A percentile compares a stretch with the other conserved stretches of the same genome.
Conservation (phyloP, 176 grass and related monocot species). For the Aegilops sharonensis region DNA sequence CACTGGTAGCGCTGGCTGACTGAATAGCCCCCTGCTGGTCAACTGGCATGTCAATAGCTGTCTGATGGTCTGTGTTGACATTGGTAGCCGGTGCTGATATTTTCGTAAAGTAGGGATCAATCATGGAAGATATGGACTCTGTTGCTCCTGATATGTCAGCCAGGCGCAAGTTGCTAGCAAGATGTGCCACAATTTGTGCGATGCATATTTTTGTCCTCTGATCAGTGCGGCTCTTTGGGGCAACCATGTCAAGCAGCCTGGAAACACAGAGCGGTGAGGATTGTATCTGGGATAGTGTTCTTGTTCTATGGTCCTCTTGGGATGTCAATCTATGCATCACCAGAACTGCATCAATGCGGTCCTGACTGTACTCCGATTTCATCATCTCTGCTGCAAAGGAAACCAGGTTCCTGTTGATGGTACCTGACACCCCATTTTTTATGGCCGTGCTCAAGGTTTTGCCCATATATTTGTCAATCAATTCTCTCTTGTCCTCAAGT, state of each 20-base stretch:
- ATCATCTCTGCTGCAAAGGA: conserved; percentile 1
- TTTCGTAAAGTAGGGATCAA: neutral
- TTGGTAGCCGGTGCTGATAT: neutral
- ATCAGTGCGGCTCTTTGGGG: neutral
- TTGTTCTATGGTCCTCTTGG: neutral
- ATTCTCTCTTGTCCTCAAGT: neutral
- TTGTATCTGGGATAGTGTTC: neutral
- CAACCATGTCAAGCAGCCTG: neutral
- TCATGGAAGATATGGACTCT: conserved; percentile 2
- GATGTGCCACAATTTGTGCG: neutral
- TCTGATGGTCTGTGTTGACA: neutral
- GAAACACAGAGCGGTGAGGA: conserved; percentile 1
- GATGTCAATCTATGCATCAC: conserved; percentile 1
- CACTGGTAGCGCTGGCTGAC: neutral
- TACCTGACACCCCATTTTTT: neutral
- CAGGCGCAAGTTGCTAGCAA: neutral
- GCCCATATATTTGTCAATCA: conserved; percentile 5
- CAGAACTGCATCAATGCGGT: neutral
- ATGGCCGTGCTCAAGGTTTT: neutral
- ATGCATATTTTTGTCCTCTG: neutral
- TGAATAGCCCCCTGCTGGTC: neutral
- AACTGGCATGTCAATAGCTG: neutral
- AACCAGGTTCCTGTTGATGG: conserved; percentile 11
- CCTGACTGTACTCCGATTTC: conserved; percentile 2
- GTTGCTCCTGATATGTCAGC: neutral